Evolutionary conservation across 768 basidiomycete species (phyloP).

Genomic region (Lentinus brumalis): DNA sequence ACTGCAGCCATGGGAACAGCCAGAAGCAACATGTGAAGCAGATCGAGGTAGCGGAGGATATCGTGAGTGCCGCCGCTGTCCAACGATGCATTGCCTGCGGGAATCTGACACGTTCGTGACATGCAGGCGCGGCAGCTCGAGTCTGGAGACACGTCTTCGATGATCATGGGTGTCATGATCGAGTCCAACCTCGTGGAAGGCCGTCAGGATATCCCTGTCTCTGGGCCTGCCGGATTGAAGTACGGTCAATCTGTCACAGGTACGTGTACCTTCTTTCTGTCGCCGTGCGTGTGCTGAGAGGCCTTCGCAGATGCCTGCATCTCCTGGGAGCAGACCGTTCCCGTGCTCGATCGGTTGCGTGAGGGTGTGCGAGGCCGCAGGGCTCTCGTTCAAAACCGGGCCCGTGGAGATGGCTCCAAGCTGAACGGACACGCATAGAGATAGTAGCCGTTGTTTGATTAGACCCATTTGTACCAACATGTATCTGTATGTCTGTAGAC

Average conservation of each 20-base stretch:
- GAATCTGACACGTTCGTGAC: slow-evolving; percentile 3
- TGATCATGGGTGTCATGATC: slow-evolving; percentile 94
- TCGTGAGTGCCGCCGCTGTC: slow-evolving; percentile 53
- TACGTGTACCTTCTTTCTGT: slow-evolving; percentile 48
- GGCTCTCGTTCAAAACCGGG: slow-evolving; percentile 42
- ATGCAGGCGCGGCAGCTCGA: slow-evolving; percentile 72
- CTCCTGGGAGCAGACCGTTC: slow-evolving; percentile 86
- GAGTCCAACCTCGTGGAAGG: slow-evolving; percentile 91
- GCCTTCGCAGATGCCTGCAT: slow-evolving; percentile 42
- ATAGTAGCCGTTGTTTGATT: not conserved
- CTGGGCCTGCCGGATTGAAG: slow-evolving; percentile 69
- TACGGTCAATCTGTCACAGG: slow-evolving; percentile 91
- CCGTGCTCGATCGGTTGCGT: slow-evolving; percentile 81
- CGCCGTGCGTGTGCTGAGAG: not conserved
- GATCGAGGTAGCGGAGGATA: slow-evolving; percentile 84
- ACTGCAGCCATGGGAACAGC: slow-evolving; percentile 97
- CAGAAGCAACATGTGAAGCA: slow-evolving; percentile 90
- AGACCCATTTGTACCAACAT: too few relatives aligned
- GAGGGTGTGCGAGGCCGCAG: slow-evolving; percentile 83
- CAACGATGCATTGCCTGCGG: not conserved
- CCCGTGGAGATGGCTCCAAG: slow-evolving; percentile 25
- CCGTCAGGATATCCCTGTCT: slow-evolving; percentile 78
- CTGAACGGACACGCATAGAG: slow-evolving; percentile 18
- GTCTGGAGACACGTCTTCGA: slow-evolving; percentile 63
- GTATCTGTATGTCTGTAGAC: not conserved